A percentile compares a stretch with the other conserved stretches of the same genome.
Evolutionary conservation across 2,329 filamentous ascomycete genomes (phyloP).

Genomic region (Stachybotrys elegans): DNA sequence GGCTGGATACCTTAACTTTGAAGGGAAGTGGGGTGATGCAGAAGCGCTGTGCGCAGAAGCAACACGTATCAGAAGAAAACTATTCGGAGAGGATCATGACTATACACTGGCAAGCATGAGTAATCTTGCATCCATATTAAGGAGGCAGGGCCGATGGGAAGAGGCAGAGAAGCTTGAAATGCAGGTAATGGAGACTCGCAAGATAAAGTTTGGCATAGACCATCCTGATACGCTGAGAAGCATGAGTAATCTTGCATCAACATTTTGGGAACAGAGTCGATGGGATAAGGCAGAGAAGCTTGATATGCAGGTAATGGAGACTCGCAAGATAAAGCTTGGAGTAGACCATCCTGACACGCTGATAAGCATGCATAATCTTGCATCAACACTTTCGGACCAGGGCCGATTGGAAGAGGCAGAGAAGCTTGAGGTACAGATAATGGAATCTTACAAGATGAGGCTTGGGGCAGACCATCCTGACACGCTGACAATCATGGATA

Average conservation of each 20-base stretch:
- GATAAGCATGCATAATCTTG: constrained; percentile 9
- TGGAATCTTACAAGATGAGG: neutral
- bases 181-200: neutral
- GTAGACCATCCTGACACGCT: constrained; percentile 8
- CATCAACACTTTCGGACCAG: constrained; percentile 5
- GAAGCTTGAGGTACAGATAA: neutral
- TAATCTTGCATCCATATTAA: constrained; percentile 1
- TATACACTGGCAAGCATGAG: constrained; percentile 3
- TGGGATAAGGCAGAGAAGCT: constrained; percentile 1
- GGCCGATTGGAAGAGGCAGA: constrained; percentile 10
- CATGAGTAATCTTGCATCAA: neutral
- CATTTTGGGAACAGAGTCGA: neutral
- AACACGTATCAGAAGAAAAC: neutral
- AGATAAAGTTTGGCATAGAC: neutral
- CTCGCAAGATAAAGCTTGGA: neutral
- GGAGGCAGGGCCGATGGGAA: neutral
- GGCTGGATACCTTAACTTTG: neutral
- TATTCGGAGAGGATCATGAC: constrained; percentile 1
- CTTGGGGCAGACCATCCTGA: constrained; percentile 3
- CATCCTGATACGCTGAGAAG: neutral
- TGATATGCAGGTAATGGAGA: constrained; percentile 5
- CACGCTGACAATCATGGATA: constrained; percentile 1
- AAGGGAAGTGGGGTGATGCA: constrained; percentile 1
- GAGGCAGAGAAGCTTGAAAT: neutral
- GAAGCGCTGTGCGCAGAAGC: constrained; percentile 2